Evolutionary conservation across 2,329 filamentous ascomycete species (phyloP), one percentile per base, ranked within the genome.

Genomic region (Trichoderma pleuroti): DNA sequence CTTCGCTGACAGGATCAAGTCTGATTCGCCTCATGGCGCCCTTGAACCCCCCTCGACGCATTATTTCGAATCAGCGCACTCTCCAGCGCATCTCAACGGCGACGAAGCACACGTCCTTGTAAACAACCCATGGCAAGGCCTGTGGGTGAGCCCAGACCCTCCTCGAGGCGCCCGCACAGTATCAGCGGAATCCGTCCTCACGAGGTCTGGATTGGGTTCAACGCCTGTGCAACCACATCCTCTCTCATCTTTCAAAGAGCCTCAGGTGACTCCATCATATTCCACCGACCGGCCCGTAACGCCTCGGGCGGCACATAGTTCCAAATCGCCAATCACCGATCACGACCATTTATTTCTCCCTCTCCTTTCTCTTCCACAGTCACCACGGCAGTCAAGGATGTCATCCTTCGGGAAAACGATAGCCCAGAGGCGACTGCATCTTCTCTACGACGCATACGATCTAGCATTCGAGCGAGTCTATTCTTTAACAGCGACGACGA

Each of bases 341-440:
- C 83, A 32, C 84, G 84, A 36, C 82, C 84, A 2, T 84, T 89
- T 46, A 87, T 88, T 72, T 89, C 87, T 3, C 87, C 87, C 12
- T 89, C 87, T 0, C 87, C 87, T 0, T 82, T 89, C 39, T 88
- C 87, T 2, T 88, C 87, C 0, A 88, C 87, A 1, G 85, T 90
- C 46, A 87, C 83, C 21, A 86, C 86, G 0, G 86, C 87, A 0
- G 85, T 90, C 56, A 85, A 86, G 54, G 87, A 89, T 73, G 86
- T 83, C 12, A 81, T 88, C 34, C 80, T 87, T 2, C 80, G 85
- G 12, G 82, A 83, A 36, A 80, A 84, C 18, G 82, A 84, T 30
- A 78, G 77, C 36, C 77, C 82, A 0, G 74, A 80, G 24, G 72
- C 81, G 7, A 81, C 81, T 52, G 82, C 80, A 68, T 82, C 83